A percentile compares a stretch with the other conserved stretches of the same genome.
Conservation (phyloP, 2,329 filamentous ascomycete species). For the Aspergillus pseudonomiae region DNA sequence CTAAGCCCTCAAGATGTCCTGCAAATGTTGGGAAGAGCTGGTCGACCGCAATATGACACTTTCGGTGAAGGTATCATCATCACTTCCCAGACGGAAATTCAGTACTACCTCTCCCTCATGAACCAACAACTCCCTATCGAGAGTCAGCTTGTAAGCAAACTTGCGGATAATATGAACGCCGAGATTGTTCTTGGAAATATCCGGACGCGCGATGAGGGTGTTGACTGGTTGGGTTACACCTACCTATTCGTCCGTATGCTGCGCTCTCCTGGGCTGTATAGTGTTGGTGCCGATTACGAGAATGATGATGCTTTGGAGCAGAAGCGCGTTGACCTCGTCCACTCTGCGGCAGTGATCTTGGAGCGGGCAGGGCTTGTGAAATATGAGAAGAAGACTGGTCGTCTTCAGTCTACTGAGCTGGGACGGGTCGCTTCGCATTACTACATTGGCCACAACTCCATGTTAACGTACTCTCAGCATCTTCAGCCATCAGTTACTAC, state of each 20-base stretch:
- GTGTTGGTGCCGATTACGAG: constrained; percentile 93
- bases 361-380: constrained; percentile 88
- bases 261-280: constrained; percentile 89
- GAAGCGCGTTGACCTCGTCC: constrained; percentile 94
- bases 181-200: constrained; percentile 95
- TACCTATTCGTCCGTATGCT: constrained; percentile 98
- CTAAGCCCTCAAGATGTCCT: constrained; percentile 95
- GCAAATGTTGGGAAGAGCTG: constrained; percentile 97
- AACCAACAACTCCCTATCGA: constrained; percentile 98
- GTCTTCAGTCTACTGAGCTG: constrained; percentile 86
- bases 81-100: constrained; percentile 90
- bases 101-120: constrained; percentile 94
- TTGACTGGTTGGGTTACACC: constrained; percentile 99
- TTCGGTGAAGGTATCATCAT: constrained; percentile 99
- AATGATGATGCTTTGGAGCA: constrained; percentile 90
- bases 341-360: constrained; percentile 85
- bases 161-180: constrained; percentile 95
- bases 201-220: constrained; percentile 86
- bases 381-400: constrained; percentile 92
- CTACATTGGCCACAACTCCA: constrained; percentile 94
- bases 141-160: constrained; percentile 88
- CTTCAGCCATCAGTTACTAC: constrained; percentile 90
- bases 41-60: constrained; percentile 93
- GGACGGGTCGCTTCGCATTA: constrained; percentile 97
- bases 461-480: constrained; percentile 95